Evolutionary conservation across 2,329 filamentous ascomycete species (phyloP).

Genomic region (Blumeria graminis): DNA sequence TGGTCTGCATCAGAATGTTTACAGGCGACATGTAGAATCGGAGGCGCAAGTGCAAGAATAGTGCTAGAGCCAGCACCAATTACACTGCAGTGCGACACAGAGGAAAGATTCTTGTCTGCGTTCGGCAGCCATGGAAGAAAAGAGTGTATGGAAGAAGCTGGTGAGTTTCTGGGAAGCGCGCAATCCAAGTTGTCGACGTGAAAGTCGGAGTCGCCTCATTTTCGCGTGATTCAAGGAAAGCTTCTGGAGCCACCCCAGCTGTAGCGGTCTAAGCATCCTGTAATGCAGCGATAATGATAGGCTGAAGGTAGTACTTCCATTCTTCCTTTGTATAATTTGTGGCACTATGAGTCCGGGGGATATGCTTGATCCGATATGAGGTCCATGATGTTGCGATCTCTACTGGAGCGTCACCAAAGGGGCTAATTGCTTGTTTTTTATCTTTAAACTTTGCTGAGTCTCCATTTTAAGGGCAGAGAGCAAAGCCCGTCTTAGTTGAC

Average conservation of each 20-base stretch:
- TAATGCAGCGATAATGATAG: not conserved
- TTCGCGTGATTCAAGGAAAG: not conserved
- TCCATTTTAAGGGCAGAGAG: not conserved
- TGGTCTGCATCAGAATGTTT: not conserved
- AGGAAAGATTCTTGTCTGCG: not conserved
- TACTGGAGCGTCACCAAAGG: not conserved
- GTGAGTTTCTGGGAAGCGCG: not conserved
- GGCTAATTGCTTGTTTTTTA: not conserved
- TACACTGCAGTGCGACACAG: not conserved
- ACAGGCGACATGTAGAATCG: not conserved
- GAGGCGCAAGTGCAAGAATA: not conserved
- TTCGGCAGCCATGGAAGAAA: not conserved
- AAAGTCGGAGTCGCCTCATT: not conserved
- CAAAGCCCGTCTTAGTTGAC: not conserved
- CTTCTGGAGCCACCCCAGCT: not conserved
- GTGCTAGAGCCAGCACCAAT: not conserved
- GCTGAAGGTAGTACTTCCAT: not conserved
- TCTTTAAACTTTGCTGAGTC: not conserved
- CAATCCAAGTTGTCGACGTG: not conserved
- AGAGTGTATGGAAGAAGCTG: not conserved
- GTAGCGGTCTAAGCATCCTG: not conserved
- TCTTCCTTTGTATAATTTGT: not conserved
- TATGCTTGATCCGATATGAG: not conserved
- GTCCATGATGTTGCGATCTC: not conserved
- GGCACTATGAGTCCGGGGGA: not conserved